Percentiles rank a stretch among this genome's conserved stretches.
Conservation (phyloP, 352 stramenopile species). For the Phytopythium delawarense region DNA sequence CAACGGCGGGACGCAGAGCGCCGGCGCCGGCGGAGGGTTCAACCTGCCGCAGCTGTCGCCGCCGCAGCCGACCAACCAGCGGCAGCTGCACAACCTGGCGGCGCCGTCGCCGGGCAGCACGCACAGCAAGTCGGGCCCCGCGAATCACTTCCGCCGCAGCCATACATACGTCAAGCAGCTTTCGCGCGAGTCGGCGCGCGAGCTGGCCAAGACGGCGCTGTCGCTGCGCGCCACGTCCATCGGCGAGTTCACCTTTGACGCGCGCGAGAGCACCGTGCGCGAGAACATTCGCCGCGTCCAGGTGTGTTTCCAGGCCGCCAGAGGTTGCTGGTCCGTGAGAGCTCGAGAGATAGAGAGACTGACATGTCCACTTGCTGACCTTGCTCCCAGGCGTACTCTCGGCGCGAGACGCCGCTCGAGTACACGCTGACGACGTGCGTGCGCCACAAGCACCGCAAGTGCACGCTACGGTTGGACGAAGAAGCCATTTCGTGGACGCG, state of each 20-base stretch:
- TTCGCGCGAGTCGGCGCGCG: slow-evolving; percentile 44
- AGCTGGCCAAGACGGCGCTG: slow-evolving; percentile 70
- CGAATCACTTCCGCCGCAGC: slow-evolving; percentile 14
- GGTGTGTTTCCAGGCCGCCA: slow-evolving; percentile 8
- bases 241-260: slow-evolving; percentile 70
- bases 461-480: slow-evolving; percentile 54
- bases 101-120: slow-evolving; percentile 30
- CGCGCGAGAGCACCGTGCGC: slow-evolving; percentile 39
- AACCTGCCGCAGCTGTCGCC: slow-evolving; percentile 19
- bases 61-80: slow-evolving; percentile 24
- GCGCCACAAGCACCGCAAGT: slow-evolving; percentile 40
- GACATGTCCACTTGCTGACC: background rate
- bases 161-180: slow-evolving; percentile 39
- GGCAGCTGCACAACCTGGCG: slow-evolving; percentile 56
- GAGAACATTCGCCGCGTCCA: slow-evolving; percentile 81
- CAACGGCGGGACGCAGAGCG: background rate
- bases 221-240: slow-evolving; percentile 66
- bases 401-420: slow-evolving; percentile 66
- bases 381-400: slow-evolving; percentile 54
- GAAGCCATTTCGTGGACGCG: slow-evolving; percentile 60
- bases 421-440: slow-evolving; percentile 46
- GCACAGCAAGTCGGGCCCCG: slow-evolving; percentile 13
- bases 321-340: background rate
- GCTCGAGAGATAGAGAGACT: too few relatives aligned
- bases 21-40: slow-evolving; percentile 9